Base-by-base conservation (phyloP, 352 stramenopile genomes). In the Globisporangium lucens region DNA sequence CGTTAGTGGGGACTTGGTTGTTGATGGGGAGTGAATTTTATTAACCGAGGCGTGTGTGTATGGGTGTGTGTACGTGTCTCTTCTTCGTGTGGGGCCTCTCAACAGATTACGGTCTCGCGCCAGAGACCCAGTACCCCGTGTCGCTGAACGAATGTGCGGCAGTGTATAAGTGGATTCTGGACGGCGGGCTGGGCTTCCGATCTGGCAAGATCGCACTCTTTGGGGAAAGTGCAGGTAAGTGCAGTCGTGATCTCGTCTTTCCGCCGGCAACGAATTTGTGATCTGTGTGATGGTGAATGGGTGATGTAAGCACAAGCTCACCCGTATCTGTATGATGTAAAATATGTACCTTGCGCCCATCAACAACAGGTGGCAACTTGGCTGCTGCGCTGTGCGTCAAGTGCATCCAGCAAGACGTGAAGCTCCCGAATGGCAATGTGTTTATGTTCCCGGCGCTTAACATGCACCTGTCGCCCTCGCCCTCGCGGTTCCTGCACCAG, bases 371-470 rank as follows among this genome's bases (percentile, higher is more conserved):
- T 94, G 91, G 88, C 5, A 97, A 97, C 57, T 78, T 97, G 57
- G 81, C 87, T n/a, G 89, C 89, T 13, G 89, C 90, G 8, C 58
- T 97, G 59, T 92, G 82, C 41, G 75, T 97, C 15, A 82, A 90
- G 56, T 96, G 88, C 71, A 94, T 96, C 61, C 84, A 91, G 67
- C 80, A 96, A 38, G 70, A 76, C 13, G 43, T 95, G 52, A 78
- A 76, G 29, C 66, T 90, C n/a, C 90, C 90, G 0, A 82, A 80
- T 61, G 90, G 87, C 22, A 90, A 89, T 56, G 80, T 97, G n/a
- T 79, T 97, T 61, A 94, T 94, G 79, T 96, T 96, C 66, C 91
- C 89, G n/a, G 89, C 90, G 35, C 80, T 97, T 10, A 96, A 97
- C 59, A 73, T 97, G 70, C 87, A 95, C 67, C 67, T 95, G 59